phyloP scores from a whole-genome alignment of 2,329 filamentous ascomycete species.

The Pestalotiopsis sp. region DNA sequence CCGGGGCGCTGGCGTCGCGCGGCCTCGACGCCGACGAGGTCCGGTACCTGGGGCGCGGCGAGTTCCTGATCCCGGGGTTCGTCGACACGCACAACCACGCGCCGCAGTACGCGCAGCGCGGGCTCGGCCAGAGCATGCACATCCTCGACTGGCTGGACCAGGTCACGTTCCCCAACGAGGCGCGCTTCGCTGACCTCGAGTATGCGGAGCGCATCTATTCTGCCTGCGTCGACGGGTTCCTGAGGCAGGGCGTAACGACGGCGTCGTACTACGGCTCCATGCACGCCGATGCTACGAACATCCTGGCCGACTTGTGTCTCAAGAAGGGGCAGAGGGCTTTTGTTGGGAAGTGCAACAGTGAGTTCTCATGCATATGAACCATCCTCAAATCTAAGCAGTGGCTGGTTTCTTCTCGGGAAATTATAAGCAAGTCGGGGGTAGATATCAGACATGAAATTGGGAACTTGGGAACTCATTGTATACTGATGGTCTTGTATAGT shows the following conservation, averaged over 20 bases:
- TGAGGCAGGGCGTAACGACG: constrained; percentile 64
- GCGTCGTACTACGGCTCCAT: constrained; percentile 62
- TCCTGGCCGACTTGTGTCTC: constrained; percentile 56
- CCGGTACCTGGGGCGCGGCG: constrained; percentile 36
- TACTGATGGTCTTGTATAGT: constrained; percentile 23
- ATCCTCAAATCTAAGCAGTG: not conserved
- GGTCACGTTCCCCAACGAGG: constrained; percentile 67
- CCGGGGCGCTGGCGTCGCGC: constrained; percentile 13
- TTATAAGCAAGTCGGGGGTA: no score
- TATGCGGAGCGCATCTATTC: constrained; percentile 57
- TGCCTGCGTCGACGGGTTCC: constrained; percentile 55
- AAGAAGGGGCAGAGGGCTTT: constrained; percentile 58
- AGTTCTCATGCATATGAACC: not conserved
- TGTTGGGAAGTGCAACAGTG: constrained; percentile 62
- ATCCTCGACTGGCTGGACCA: constrained; percentile 58
- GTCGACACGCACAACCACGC: constrained; percentile 72
- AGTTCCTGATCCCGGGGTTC: constrained; percentile 62
- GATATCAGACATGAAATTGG: not conserved
- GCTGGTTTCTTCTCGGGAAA: not conserved
- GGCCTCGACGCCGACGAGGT: constrained; percentile 18
- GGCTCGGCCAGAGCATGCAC: constrained; percentile 46
- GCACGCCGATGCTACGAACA: constrained; percentile 57
- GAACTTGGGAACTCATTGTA: not conserved
- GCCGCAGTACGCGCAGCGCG: constrained; percentile 54
- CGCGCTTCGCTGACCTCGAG: constrained; percentile 54